phyloP scores from a whole-genome alignment of 805 yeast species.

The Suhomyces pyralidae region DNA sequence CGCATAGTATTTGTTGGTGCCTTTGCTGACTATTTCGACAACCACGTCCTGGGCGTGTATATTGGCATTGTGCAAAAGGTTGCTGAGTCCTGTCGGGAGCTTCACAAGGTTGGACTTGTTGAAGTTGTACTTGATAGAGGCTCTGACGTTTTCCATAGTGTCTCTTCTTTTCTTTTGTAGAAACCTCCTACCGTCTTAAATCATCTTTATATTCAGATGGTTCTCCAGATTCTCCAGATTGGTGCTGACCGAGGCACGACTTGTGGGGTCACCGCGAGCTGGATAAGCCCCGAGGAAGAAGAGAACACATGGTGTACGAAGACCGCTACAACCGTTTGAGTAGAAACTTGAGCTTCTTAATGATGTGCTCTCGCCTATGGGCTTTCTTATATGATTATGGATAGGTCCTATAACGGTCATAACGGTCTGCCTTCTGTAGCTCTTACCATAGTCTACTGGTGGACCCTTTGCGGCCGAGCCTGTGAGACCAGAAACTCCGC shows the following conservation, averaged over 20 bases:
- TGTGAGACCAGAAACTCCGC: neutral
- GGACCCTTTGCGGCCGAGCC: neutral
- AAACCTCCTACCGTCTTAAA: neutral
- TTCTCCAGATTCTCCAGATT: conserved; percentile 4
- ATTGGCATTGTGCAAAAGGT: conserved; percentile 47
- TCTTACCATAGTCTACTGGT: neutral
- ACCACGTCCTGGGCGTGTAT: conserved; percentile 59
- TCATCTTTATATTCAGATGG: neutral
- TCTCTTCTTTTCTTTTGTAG: neutral
- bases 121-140: conserved; percentile 26
- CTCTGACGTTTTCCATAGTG: conserved; percentile 37
- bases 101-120: conserved; percentile 51
- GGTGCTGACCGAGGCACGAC: conserved; percentile 1
- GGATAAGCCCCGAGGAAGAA: neutral
- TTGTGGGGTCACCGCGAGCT: neutral
- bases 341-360: too few relatives aligned
- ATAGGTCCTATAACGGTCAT: too few relatives aligned
- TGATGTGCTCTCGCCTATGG: neutral
- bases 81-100: conserved; percentile 49
- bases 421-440: too few relatives aligned
- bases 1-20: conserved; percentile 34
- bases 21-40: conserved; percentile 40
- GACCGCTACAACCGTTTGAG: too few relatives aligned
- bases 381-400: neutral
- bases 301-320: neutral